These are phyloP conservation scores for Trichophyton equinum DNA, from an alignment of 2,329 filamentous ascomycete species.

Conservation along the genomic window DNA sequence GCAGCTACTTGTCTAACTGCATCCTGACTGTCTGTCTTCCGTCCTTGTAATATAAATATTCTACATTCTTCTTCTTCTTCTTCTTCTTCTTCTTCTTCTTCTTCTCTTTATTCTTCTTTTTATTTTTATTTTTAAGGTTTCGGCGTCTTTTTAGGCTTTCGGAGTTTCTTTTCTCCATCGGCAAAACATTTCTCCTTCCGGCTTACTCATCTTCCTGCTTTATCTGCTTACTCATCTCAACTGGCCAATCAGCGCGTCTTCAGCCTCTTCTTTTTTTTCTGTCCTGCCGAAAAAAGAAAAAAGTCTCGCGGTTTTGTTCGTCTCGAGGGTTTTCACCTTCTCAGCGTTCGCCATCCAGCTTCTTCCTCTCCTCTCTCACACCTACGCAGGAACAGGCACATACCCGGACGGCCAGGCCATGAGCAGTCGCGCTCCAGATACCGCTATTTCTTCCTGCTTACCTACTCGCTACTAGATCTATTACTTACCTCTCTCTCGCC, in stretches of 20 bases:
- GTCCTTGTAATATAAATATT: neutral
- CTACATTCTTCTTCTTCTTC: neutral
- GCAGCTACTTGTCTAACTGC: too few species aligned
- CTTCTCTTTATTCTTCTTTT: neutral
- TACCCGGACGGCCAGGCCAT: neutral
- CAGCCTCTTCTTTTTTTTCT: slow-evolving; percentile 22
- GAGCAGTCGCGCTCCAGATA: neutral
- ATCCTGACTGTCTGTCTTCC: too few species aligned
- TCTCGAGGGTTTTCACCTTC: slow-evolving; percentile 1
- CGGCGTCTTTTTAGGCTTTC: neutral
- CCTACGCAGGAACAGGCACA: neutral
- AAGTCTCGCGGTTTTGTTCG: slow-evolving; percentile 7
- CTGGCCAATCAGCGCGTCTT: slow-evolving; percentile 27
- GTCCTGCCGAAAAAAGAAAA: slow-evolving; percentile 15
- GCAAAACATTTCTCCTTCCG: slow-evolving; percentile 4
- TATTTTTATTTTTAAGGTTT: neutral
- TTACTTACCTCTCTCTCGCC: neutral
- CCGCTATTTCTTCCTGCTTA: neutral
- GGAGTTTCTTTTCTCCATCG: neutral
- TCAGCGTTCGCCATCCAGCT: slow-evolving; percentile 6
- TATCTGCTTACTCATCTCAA: slow-evolving; percentile 19
- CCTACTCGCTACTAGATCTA: neutral
- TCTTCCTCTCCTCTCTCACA: neutral
- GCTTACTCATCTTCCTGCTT: neutral
- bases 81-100: neutral